Evolutionary conservation across 441 rosid species (phyloP).

Genomic region (Corymbia calophylla): DNA sequence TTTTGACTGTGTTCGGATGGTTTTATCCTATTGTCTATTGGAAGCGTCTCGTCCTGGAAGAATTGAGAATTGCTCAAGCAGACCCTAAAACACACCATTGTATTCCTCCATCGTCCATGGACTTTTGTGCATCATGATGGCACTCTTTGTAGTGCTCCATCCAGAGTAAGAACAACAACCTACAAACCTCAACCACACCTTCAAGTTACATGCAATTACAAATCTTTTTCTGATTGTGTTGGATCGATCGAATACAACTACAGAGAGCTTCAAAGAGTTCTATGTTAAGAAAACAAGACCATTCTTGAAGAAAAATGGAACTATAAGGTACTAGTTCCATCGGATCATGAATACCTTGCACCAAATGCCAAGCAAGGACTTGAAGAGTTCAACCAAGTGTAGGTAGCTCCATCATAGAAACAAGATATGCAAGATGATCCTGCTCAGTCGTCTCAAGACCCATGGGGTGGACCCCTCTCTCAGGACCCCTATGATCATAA

Average conservation of each 20-base stretch:
- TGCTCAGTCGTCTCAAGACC: background rate
- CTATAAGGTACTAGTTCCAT: background rate
- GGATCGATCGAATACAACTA: background rate
- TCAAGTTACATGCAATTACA: background rate
- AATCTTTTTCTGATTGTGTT: too few relatives aligned
- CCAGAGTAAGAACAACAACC: background rate
- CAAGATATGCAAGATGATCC: background rate
- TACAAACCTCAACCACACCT: background rate
- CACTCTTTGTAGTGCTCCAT: background rate
- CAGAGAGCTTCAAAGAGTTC: too few relatives aligned
- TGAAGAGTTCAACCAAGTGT: background rate
- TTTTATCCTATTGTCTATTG: background rate
- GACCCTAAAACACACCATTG: background rate
- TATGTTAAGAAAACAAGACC: too few relatives aligned
- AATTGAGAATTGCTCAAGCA: background rate
- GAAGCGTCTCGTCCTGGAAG: background rate
- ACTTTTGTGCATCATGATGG: background rate
- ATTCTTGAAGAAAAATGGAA: too few relatives aligned
- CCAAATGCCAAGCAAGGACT: background rate
- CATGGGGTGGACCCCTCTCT: background rate
- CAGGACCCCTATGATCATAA: too few relatives aligned
- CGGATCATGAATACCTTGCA: background rate
- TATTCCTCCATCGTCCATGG: background rate
- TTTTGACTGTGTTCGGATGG: background rate
- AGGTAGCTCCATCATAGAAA: background rate